Percentiles rank a stretch among this genome's conserved stretches.
phyloP scores from a whole-genome alignment of 139 green algal genomes.

The Asterochloris erici region DNA sequence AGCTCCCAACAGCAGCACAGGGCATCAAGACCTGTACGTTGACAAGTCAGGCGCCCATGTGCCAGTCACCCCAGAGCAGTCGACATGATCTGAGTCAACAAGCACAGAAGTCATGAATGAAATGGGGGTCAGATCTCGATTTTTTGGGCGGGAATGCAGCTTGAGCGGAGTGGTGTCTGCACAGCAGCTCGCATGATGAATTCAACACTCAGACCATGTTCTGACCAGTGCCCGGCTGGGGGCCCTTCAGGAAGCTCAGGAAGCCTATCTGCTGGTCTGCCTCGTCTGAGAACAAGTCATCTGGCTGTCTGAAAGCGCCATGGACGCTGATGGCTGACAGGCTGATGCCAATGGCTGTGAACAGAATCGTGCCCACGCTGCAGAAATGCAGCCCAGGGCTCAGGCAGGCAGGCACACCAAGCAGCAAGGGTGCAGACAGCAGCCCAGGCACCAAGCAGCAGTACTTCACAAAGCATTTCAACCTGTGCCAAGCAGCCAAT shows the following conservation, averaged over 20 bases:
- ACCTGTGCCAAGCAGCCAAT: not conserved
- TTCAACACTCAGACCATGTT: not conserved
- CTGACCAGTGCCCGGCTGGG: conserved; percentile 2
- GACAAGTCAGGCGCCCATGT: too few relatives aligned
- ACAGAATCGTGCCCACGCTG: conserved; percentile 81
- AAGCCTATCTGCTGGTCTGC: conserved; percentile 23
- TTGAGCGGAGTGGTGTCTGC: too few relatives aligned
- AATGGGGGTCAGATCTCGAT: too few relatives aligned
- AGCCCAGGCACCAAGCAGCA: too few relatives aligned
- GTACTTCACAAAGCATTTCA: not conserved
- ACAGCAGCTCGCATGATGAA: not conserved
- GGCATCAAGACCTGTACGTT: too few relatives aligned
- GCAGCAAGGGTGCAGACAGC: too few relatives aligned
- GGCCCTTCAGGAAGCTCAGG: conserved; percentile 1
- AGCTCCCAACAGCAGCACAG: not conserved
- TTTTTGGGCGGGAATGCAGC: too few relatives aligned
- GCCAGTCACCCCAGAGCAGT: too few relatives aligned
- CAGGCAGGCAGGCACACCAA: too few relatives aligned
- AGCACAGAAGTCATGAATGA: too few relatives aligned
- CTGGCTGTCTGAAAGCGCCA: conserved; percentile 65
- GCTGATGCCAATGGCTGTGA: conserved; percentile 75
- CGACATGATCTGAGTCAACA: too few relatives aligned
- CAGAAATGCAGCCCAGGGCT: not conserved
- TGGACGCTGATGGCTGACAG: conserved; percentile 68
- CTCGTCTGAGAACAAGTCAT: conserved; percentile 89